Evolutionary conservation across 345 rosid genomes (phyloP), one percentile per base, ranked within the genome.

Genomic region (Theobroma cacao): DNA sequence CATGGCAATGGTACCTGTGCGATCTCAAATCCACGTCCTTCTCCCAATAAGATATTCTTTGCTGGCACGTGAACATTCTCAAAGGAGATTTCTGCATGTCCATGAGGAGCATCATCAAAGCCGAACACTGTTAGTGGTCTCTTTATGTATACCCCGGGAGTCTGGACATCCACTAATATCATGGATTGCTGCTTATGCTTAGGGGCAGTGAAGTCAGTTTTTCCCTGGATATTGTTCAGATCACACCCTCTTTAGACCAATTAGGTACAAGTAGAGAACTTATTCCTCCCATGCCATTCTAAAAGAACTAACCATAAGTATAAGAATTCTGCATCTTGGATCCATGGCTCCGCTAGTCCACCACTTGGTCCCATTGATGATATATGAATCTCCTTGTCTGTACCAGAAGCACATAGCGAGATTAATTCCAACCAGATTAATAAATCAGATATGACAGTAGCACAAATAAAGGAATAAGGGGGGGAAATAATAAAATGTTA

Each of bases 321-420:
- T 90, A 82, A 96, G 99, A 72, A 96, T 71, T 86, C 79, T 90
- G 86, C 99, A 96, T 80, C 99, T 94, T 10, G 98, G 99, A 89
- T 96, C 99, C 99, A 96, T 94, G 41, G 99, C 99, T 79, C 99
- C 99, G 82, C 98, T 96, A 45, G 99, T 94, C 99, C 99, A 96
- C 99, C 99, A 96, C 83, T 96, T 96, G 75, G 75, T 91, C 75
- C 99, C 99, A 68, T 91, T 96, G 77, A 96, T 91, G 67, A 94
- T 73, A 72, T 94, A 94, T 3, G 89, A 90, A 82, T 94, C 93
- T 43, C 95, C 97, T 80, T 90, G 86, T 87, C 99, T 96, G 81
- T 76, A 84, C 48, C 76, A 76, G 45, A 28, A 80, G 75, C 31
- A 24, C 73, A 82, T 34, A 36, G 73, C 24, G 41, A 70, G 17